Conservation (phyloP, 208 protist genomes). For the Phytomonas francai region DNA sequence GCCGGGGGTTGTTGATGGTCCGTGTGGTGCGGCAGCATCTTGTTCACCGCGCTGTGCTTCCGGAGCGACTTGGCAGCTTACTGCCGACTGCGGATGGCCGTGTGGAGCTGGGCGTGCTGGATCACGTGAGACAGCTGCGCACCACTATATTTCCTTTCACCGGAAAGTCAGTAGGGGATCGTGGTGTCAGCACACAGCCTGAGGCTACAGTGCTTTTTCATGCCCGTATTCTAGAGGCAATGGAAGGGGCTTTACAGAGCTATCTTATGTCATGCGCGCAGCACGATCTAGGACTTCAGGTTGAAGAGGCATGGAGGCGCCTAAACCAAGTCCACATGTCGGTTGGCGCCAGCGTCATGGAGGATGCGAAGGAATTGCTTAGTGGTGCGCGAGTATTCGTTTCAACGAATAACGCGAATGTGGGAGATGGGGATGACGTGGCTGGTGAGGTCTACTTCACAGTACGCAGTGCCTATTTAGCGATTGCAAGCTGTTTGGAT, state of each 20-base stretch:
- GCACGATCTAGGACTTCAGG: background rate
- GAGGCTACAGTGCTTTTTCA: background rate
- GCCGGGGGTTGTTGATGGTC: conserved; percentile 12
- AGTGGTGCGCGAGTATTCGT: background rate
- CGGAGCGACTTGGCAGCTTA: conserved; percentile 1
- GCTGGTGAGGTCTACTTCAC: conserved; percentile 21
- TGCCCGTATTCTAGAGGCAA: background rate
- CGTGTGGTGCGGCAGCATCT: conserved; percentile 14
- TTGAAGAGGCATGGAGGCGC: background rate
- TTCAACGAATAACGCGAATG: background rate
- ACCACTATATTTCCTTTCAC: background rate
- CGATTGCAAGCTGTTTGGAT: conserved; percentile 22
- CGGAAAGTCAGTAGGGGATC: background rate
- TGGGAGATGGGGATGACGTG: background rate
- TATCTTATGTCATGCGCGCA: background rate
- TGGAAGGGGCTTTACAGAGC: background rate
- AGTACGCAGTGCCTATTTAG: conserved; percentile 22
- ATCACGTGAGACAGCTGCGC: background rate
- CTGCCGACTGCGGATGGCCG: background rate
- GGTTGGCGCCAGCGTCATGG: background rate
- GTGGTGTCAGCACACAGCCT: background rate
- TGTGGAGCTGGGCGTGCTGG: background rate
- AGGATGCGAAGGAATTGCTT: background rate
- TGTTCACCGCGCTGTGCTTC: conserved; percentile 22
- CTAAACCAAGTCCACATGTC: background rate